Conservation (phyloP, 2,329 filamentous ascomycete genomes). For the Lasiodiplodia sp. region DNA sequence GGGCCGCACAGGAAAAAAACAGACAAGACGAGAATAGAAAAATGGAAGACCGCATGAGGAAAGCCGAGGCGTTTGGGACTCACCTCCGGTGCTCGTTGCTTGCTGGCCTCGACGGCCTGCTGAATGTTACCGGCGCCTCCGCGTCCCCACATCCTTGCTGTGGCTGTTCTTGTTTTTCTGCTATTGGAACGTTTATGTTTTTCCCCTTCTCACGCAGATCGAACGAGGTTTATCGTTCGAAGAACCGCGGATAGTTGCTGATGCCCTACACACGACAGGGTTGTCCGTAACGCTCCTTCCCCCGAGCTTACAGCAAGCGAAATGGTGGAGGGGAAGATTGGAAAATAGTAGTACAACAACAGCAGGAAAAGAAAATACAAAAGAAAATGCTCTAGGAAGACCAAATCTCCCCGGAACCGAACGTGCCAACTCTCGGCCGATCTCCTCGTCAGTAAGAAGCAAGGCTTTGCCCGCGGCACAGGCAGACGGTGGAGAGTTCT, state of each 20-base stretch:
- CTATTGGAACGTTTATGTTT: neutral
- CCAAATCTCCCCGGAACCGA: neutral
- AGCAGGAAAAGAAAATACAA: neutral
- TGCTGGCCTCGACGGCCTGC: constrained; percentile 39
- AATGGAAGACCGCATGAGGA: neutral
- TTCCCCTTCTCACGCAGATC: neutral
- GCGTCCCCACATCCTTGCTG: constrained; percentile 47
- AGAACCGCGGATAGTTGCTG: neutral
- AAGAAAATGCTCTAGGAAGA: neutral
- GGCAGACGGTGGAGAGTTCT: neutral
- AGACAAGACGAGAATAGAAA: neutral
- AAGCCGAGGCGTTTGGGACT: constrained; percentile 21
- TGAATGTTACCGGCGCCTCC: constrained; percentile 56
- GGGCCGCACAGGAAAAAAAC: neutral
- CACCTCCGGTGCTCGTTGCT: constrained; percentile 41
- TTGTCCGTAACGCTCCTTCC: neutral
- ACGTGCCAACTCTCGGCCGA: neutral
- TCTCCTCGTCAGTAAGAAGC: neutral
- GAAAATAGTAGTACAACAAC: neutral
- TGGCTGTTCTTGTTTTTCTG: neutral
- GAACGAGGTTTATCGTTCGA: neutral
- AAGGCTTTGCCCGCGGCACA: neutral
- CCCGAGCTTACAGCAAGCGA: neutral
- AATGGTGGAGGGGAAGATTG: neutral
- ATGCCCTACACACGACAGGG: neutral